Base-by-base conservation (phyloP, 1,284 basidiomycete genomes). In the Meripilus lineatus region DNA sequence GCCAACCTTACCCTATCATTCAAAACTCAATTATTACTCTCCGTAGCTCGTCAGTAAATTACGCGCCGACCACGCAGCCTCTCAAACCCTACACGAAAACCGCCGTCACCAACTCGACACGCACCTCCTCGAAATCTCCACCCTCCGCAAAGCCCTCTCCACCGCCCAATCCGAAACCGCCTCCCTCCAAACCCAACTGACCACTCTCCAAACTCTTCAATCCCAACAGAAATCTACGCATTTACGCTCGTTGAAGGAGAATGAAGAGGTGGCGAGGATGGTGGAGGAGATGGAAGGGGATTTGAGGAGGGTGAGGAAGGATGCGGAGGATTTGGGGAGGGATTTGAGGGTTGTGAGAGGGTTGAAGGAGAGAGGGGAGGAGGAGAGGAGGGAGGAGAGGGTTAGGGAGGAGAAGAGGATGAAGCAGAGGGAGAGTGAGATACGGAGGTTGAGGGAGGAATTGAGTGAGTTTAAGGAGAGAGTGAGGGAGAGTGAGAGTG, bases 291-390 rank as follows among this genome's bases (percentile, higher is more conserved):
- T 92, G 24, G 84, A 90, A 56, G 68, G 74, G 2, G 89, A 90
- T 54, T 68, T 90, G 22, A 69, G 68, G 45, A 77, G 84, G 15
- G 83, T 90, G 34, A 74, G 78, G 46, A 70, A 70, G 34, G 85
- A 91, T 50, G 87, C 86, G 0, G 79, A 89, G 52, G 71, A 73
- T 20, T 85, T 84, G 58, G 84, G 84, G 22, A 74, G 70, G n/a
- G 89, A 93, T 59, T 62, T 93, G 45, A 81, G 77, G 51, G 63
- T 70, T 5, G 66, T 90, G 35, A 73, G 77, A 8, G 62, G 62
- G 10, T 83, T 88, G 63, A 85, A 86, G 54, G 82, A 85, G 50
- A 76, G 69, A 42, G 56, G 75, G 38, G 80, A 81, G 47, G 64
- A 66, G 50, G 74, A 78, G 50, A 70, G 66, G 44, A 75, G 76